Evolutionary conservation across 2,329 filamentous ascomycete genomes (phyloP).

Genomic region (Pseudogymnoascus sp.): DNA sequence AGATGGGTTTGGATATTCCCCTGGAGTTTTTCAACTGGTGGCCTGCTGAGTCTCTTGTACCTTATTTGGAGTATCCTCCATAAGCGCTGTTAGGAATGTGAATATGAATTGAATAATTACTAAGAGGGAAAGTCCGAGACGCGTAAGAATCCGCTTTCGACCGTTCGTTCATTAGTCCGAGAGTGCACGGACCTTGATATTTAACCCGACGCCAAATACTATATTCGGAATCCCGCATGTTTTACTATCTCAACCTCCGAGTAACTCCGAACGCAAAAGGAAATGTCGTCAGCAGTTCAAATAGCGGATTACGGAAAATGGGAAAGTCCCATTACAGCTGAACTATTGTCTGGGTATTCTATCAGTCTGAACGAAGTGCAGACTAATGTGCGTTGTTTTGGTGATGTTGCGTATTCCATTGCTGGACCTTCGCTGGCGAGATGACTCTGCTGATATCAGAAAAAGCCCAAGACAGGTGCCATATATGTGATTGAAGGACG

Average conservation of each 20-base stretch:
- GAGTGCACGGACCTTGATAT: neutral
- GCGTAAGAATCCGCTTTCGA: neutral
- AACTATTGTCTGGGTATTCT: constrained; percentile 27
- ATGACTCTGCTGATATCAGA: neutral
- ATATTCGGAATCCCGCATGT: neutral
- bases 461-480: constrained; percentile 21
- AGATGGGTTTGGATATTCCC: neutral
- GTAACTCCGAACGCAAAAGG: neutral
- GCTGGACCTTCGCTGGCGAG: neutral
- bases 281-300: constrained; percentile 11
- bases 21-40: neutral
- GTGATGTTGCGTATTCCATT: constrained; percentile 14
- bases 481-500: constrained; percentile 31
- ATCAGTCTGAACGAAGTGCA: constrained; percentile 26
- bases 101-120: neutral
- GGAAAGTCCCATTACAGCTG: constrained; percentile 31
- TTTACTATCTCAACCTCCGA: neutral
- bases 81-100: neutral
- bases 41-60: neutral
- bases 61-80: neutral
- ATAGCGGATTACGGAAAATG: constrained; percentile 30
- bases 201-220: neutral
- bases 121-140: neutral
- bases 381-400: constrained; percentile 19
- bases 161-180: neutral